Evolutionary conservation across 164 flowering plant genomes (phyloP), one percentile per base, ranked within the genome.

Genomic region (Nymphaea thermarum): DNA sequence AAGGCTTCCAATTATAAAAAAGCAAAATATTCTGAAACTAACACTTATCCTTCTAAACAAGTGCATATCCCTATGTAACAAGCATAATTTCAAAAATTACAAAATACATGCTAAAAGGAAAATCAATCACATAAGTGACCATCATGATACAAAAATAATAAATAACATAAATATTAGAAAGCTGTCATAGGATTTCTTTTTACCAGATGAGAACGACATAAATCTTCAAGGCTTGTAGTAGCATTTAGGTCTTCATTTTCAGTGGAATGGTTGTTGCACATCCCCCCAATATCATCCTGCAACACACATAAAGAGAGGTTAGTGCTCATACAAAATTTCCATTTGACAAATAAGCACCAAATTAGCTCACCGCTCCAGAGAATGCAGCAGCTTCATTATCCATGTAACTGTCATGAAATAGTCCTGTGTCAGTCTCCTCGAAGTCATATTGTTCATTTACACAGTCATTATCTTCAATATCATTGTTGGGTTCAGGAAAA

Each of bases 131-230:
- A 25, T 25, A 25, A 25, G 36, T 25, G 36, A 25, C 36, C 36
- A 25, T 25, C 36, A 25, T 25, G 36, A 25, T 25, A 25, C 36
- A 25, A 25, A 25, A 25, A 25, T 25, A 25, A 25, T 25, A 25
- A 25, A 25, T 25, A 25, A 25, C 36, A 25, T 25, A 25, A 25
- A 25, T 25, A 25, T 25, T 25, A 36, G 51, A 44, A 63, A n/a
- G 43, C 45, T 45, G 36, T 17, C 45, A 25, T 25, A 25, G 36
- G 36, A 25, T n/a, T 62, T 25, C 36, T 25, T 25, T 25, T 25
- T 80, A 93, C 98, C 71, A 94, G 80, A 78, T 91, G 97, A 66
- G 96, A 85, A 36, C 90, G 88, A 67, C 98, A 94, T 45, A 94
- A 90, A 78, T 88, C 97, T 84, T 94, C 98, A 55, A 91, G 84